Conservation (phyloP, 1,284 basidiomycete species). For the Porodaedalea pini region DNA sequence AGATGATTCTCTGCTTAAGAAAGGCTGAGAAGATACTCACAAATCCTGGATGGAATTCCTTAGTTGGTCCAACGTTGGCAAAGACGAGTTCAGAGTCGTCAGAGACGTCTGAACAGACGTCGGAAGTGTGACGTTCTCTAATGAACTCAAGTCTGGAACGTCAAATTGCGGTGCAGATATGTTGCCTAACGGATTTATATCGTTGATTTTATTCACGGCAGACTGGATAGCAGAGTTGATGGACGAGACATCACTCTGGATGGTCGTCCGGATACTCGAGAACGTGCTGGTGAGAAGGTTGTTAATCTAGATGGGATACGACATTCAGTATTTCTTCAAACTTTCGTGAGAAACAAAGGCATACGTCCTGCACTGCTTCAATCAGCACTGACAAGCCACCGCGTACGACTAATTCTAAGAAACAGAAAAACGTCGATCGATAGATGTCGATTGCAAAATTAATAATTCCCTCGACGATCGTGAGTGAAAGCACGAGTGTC, state of each 20-base stretch:
- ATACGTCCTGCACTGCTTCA: constrained; percentile 73
- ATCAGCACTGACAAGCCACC: constrained; percentile 81
- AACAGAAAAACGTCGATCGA: constrained; percentile 87
- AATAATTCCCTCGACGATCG: constrained; percentile 81
- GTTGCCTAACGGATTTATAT: constrained; percentile 62
- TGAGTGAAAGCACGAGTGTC: constrained; percentile 70
- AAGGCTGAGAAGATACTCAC: constrained; percentile 41
- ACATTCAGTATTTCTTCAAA: constrained; percentile 12
- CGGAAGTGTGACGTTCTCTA: constrained; percentile 82
- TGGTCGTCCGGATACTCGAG: constrained; percentile 53
- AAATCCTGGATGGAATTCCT: constrained; percentile 69
- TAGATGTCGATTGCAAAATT: constrained; percentile 92
- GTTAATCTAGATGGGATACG: constrained; percentile 54
- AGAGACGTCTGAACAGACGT: constrained; percentile 74
- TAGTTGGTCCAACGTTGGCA: constrained; percentile 79
- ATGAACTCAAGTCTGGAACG: constrained; percentile 65
- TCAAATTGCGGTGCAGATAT: constrained; percentile 66
- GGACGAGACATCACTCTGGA: constrained; percentile 66
- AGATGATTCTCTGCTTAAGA: constrained; percentile 15
- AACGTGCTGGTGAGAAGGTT: constrained; percentile 62
- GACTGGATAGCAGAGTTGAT: constrained; percentile 69
- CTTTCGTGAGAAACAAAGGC: constrained; percentile 27
- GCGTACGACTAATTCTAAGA: constrained; percentile 84
- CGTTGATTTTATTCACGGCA: constrained; percentile 68
- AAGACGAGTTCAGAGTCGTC: constrained; percentile 69